Evolutionary conservation across 2,329 filamentous ascomycete species (phyloP).

Genomic region (Pyrenophora graminea): DNA sequence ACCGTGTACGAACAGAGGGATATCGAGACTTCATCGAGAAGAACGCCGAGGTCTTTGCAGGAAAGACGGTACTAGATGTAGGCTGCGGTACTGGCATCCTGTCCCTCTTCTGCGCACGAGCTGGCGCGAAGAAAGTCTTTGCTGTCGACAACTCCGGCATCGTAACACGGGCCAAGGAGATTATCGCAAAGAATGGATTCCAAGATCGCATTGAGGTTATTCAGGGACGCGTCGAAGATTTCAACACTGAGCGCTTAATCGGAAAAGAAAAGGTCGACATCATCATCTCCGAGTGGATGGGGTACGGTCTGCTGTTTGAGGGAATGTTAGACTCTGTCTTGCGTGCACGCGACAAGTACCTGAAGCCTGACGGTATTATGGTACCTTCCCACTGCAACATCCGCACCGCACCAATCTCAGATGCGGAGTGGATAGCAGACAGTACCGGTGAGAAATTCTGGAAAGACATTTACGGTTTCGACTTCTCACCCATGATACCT

Average conservation of each 20-base stretch:
- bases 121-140: slow-evolving; percentile 82
- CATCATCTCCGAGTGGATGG: slow-evolving; percentile 98
- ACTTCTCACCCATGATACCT: slow-evolving; percentile 88
- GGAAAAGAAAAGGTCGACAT: slow-evolving; percentile 73
- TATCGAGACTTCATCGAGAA: slow-evolving; percentile 95
- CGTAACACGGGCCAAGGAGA: slow-evolving; percentile 82
- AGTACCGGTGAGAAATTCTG: slow-evolving; percentile 74
- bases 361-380: slow-evolving; percentile 78
- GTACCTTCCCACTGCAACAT: slow-evolving; percentile 85
- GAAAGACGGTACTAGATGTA: slow-evolving; percentile 87
- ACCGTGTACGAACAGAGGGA: slow-evolving; percentile 82
- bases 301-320: slow-evolving; percentile 90
- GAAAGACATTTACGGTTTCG: slow-evolving; percentile 91
- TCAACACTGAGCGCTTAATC: slow-evolving; percentile 63
- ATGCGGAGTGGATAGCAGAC: slow-evolving; percentile 76
- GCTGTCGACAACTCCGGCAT: slow-evolving; percentile 93
- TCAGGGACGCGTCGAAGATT: slow-evolving; percentile 86
- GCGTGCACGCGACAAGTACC: slow-evolving; percentile 83
- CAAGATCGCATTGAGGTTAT: slow-evolving; percentile 76
- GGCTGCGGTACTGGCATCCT: slow-evolving; percentile 83
- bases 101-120: slow-evolving; percentile 91
- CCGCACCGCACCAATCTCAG: slow-evolving; percentile 78
- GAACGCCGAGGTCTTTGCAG: slow-evolving; percentile 84
- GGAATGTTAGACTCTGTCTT: slow-evolving; percentile 94
- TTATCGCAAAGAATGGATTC: slow-evolving; percentile 79